Base-by-base conservation (phyloP, 441 rosid species). In the Pelargonium fulgidum region DNA sequence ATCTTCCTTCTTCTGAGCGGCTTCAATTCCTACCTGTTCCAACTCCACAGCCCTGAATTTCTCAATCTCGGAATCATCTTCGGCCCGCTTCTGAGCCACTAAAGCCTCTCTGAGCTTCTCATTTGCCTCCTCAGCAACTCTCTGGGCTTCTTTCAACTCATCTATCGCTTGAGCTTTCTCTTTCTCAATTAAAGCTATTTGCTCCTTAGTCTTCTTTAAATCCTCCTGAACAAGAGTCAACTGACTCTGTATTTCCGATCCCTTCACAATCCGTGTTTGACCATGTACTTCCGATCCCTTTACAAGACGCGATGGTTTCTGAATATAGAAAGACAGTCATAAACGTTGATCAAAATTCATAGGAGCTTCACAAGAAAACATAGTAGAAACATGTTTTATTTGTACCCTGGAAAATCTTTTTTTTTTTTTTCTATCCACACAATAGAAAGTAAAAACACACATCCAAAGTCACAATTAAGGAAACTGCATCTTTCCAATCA, bases 21-120 rank as follows among this genome's bases (percentile, higher is more conserved):
- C 88, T 82, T 92, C 96, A 48, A 93, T 91, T 72, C 95, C 96
- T 2, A 89, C 88, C 77, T 87, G 91, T 73, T 92, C 95, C 85
- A 86, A 65, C 78, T 92, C 96, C 74, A 90, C 78, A 62, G 89
- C 90, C 45, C 98, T 83, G 73, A 90, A 89, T 74, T 87, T 93
- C 80, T 90, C 94, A 8, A 87, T 82, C 82, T 93, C 88, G 5
- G 87, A 84, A 77, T 81, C 66, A 80, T 87, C 96, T 82, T 86
- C 92, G 0, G 96, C 96, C 78, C 82, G 83, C 78, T 85, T 89
- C 81, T 90, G 96, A 62, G 97, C 92, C 73, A 82, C 87, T 77
- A 90, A 65, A 47, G 97, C 96, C 78, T 90, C 91, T 73, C 73
- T 85, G 12, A 93, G 90, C 81, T 87, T 93, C 79, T 84, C 86